phyloP scores from a whole-genome alignment of 257 asterid species.

The Penstemon eatonii region DNA sequence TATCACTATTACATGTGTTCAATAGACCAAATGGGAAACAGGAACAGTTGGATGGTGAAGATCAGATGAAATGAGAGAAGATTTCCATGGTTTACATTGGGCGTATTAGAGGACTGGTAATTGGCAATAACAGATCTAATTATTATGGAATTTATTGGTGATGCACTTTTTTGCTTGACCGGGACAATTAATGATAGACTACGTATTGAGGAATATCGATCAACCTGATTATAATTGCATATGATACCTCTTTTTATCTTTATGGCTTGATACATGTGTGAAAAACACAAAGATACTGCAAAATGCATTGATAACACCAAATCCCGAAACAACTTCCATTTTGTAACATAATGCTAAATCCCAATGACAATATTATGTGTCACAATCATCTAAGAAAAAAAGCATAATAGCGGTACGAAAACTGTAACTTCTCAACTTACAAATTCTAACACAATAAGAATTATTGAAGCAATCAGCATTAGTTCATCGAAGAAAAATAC shows the following conservation, averaged over 20 bases:
- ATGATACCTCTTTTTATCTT: no score
- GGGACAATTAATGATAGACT: no score
- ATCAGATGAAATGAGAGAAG: no score
- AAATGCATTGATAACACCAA: constrained; percentile 2
- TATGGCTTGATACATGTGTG: no score
- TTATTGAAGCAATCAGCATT: not conserved
- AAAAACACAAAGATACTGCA: not conserved
- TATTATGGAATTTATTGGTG: no score
- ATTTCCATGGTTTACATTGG: no score
- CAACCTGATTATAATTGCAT: no score
- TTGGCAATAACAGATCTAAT: no score
- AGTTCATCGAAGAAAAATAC: constrained; percentile 2
- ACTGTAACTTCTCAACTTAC: not conserved
- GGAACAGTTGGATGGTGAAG: no score
- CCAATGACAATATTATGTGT: not conserved
- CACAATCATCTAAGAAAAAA: not conserved
- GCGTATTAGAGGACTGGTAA: no score
- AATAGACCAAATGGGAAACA: not conserved
- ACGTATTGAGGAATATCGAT: no score
- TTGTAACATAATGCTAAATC: not conserved
- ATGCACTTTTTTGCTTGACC: no score
- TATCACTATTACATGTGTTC: not conserved
- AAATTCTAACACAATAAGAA: not conserved
- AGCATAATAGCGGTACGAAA: not conserved
- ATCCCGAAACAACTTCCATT: constrained; percentile 1